phyloP scores from a whole-genome alignment of 805 yeast species.

The Kazachstania africana region DNA sequence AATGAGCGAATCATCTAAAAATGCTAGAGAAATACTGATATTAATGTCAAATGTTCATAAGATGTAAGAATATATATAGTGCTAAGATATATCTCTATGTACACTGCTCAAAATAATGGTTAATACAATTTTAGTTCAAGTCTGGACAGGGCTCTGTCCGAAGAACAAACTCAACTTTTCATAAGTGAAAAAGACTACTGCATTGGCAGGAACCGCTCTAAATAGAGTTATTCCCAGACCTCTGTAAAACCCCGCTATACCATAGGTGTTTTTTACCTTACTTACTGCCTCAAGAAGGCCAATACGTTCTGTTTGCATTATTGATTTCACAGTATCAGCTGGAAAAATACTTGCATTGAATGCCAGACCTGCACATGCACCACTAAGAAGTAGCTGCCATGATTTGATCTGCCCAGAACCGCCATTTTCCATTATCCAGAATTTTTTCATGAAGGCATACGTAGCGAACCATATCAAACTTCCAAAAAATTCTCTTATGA shows the following conservation, averaged over 20 bases:
- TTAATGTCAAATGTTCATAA: no score
- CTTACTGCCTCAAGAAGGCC: slow-evolving; percentile 34
- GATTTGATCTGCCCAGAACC: slow-evolving; percentile 21
- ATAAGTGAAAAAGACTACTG: slow-evolving; percentile 70
- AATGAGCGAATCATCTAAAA: no score
- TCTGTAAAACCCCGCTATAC: slow-evolving; percentile 61
- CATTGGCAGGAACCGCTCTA: slow-evolving; percentile 84
- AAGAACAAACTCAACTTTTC: no score
- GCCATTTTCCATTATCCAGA: slow-evolving; percentile 17
- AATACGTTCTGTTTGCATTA: slow-evolving; percentile 45
- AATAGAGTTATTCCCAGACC: slow-evolving; percentile 74
- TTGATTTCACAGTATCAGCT: slow-evolving; percentile 79
- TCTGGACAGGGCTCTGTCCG: no score
- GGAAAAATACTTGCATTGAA: slow-evolving; percentile 79
- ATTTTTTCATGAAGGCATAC: slow-evolving; percentile 47
- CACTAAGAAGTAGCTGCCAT: slow-evolving; percentile 57
- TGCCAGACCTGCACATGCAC: slow-evolving; percentile 77
- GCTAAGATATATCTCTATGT: no score
- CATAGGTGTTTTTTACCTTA: slow-evolving; percentile 38
- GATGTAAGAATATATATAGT: no score
- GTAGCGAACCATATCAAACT: slow-evolving; percentile 92
- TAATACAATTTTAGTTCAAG: no score
- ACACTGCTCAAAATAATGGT: no score
- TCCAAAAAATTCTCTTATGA: slow-evolving; percentile 77
- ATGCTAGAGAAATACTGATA: no score